Conservation (phyloP, 2,329 filamentous ascomycete genomes). For the Hypoxylon sp. region DNA sequence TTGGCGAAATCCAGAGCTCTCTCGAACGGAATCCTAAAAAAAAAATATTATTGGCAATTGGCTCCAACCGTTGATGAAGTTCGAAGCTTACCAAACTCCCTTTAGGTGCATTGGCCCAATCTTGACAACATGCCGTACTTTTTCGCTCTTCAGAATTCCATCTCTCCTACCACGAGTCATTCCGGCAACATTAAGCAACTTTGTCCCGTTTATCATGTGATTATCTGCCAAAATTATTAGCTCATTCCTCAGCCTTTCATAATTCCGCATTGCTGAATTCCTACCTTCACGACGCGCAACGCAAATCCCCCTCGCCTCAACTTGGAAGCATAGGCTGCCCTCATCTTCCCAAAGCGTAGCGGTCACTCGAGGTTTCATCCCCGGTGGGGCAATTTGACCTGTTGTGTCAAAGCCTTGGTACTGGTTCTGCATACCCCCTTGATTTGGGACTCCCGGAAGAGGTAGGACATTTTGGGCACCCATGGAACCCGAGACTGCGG, state of each 20-base stretch:
- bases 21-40: conserved; percentile 92
- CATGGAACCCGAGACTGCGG: conserved; percentile 78
- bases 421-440: conserved; percentile 67
- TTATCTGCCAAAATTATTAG: conserved; percentile 71
- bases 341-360: conserved; percentile 99
- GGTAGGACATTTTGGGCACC: conserved; percentile 76
- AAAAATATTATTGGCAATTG: conserved; percentile 31
- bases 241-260: conserved; percentile 15
- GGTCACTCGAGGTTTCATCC: conserved; percentile 96
- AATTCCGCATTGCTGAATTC: conserved; percentile 20
- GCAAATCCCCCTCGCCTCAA: conserved; percentile 95
- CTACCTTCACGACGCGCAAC: conserved; percentile 92
- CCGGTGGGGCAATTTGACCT: conserved; percentile 92
- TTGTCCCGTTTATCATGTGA: conserved; percentile 99
- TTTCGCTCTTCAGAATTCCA: conserved; percentile 97
- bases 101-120: conserved; percentile 99
- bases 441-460: conserved; percentile 72
- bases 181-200: conserved; percentile 94
- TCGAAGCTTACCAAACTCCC: conserved; percentile 85
- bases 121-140: conserved; percentile 96
- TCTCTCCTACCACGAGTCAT: conserved; percentile 97
- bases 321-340: conserved; percentile 96
- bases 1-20: conserved; percentile 98
- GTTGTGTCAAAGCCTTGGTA: conserved; percentile 82
- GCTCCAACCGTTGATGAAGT: background rate